phyloP scores from a whole-genome alignment of 345 rosid genomes.

The Boechera divaricarpa region DNA sequence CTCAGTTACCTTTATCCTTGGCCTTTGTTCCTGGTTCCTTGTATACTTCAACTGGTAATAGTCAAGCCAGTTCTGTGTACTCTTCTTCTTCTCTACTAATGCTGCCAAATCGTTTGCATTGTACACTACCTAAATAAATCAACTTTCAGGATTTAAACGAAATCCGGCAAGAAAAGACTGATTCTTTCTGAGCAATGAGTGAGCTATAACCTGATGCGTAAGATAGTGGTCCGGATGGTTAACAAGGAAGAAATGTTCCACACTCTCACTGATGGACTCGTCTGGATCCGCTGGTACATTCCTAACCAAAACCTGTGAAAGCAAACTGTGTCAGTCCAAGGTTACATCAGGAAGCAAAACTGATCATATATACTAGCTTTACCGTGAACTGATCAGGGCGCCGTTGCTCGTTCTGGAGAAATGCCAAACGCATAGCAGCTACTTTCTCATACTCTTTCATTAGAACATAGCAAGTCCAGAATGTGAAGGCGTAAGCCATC shows the following conservation, averaged over 20 bases:
- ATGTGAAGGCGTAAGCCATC: constrained; percentile 83
- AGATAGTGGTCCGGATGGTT: constrained; percentile 86
- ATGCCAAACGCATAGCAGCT: constrained; percentile 79
- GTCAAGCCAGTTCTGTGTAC: constrained; percentile 83
- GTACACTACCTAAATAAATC: constrained; percentile 63
- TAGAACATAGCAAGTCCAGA: constrained; percentile 88
- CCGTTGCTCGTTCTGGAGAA: constrained; percentile 75
- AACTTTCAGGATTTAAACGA: constrained; percentile 5
- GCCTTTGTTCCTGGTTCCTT: constrained; percentile 58
- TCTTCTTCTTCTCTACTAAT: constrained; percentile 75
- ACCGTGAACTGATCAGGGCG: constrained; percentile 95
- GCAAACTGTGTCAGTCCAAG: background rate
- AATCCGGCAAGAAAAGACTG: background rate
- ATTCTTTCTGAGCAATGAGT: constrained; percentile 12
- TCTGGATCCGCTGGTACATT: constrained; percentile 86
- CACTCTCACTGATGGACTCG: constrained; percentile 79
- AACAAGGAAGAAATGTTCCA: constrained; percentile 84
- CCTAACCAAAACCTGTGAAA: constrained; percentile 74
- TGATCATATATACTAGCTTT: constrained; percentile 29
- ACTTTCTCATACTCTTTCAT: constrained; percentile 79
- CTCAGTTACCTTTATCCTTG: constrained; percentile 63
- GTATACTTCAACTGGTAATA: constrained; percentile 70
- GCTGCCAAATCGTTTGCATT: constrained; percentile 81
- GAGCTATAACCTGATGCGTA: constrained; percentile 61
- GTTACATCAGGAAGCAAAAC: background rate